Conservation (phyloP, 2,329 filamentous ascomycete species). For the Hypomyces rosellus region DNA sequence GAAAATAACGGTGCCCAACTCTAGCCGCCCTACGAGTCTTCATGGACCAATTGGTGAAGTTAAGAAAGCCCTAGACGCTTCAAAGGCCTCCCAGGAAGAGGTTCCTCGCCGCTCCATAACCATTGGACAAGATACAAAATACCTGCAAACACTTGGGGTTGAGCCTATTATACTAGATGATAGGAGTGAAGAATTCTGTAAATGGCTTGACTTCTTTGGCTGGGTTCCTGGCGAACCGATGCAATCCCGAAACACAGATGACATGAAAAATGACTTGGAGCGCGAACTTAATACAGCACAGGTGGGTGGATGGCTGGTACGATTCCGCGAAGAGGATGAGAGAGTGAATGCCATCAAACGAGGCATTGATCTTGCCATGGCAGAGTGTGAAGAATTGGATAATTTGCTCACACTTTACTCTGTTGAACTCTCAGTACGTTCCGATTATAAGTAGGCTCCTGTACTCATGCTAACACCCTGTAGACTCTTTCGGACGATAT, state of each 20-base stretch:
- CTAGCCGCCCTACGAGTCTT: constrained; percentile 34
- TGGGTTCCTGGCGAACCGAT: constrained; percentile 75
- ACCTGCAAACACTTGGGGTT: constrained; percentile 70
- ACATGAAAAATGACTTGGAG: constrained; percentile 75
- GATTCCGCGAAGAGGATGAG: constrained; percentile 80
- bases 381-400: constrained; percentile 93
- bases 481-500: constrained; percentile 94
- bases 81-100: constrained; percentile 30
- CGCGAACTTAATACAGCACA: constrained; percentile 86
- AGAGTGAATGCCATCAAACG: constrained; percentile 79
- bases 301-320: constrained; percentile 84
- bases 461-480: neutral
- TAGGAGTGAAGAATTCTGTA: constrained; percentile 72
- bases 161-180: constrained; percentile 71
- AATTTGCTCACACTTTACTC: constrained; percentile 90
- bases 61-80: constrained; percentile 21
- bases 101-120: constrained; percentile 55
- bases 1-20: constrained; percentile 47
- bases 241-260: constrained; percentile 68
- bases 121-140: constrained; percentile 70
- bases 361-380: constrained; percentile 83
- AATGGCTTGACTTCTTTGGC: constrained; percentile 77
- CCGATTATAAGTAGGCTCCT: neutral
- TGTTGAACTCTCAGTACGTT: constrained; percentile 79
- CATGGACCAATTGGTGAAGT: constrained; percentile 28